phyloP scores from a whole-genome alignment of 306 rosid genomes.

The Castanopsis chinensis region DNA sequence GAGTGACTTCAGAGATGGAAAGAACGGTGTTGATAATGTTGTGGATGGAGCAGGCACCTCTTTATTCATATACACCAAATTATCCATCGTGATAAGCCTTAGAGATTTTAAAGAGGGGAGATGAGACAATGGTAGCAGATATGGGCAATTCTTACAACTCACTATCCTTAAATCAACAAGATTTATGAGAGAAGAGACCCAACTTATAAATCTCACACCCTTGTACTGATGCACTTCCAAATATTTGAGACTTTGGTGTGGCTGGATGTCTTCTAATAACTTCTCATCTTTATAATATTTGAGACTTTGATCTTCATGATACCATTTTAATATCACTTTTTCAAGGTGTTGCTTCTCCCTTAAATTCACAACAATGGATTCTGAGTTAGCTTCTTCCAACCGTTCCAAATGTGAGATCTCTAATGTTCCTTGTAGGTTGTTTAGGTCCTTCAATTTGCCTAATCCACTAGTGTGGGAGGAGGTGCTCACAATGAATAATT shows the following conservation, averaged over 20 bases:
- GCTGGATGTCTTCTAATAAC: not conserved
- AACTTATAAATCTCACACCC: not conserved
- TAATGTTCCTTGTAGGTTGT: no score
- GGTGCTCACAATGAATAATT: no score
- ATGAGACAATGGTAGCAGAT: not conserved
- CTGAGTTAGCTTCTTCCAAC: no score
- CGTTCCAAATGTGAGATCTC: no score
- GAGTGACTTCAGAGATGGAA: not conserved
- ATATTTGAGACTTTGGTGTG: not conserved
- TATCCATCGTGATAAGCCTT: accelerated
- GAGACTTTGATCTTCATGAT: accelerated
- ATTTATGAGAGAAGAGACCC: not conserved
- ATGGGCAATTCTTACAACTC: not conserved
- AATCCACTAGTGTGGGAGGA: no score
- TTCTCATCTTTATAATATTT: not conserved
- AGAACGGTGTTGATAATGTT: not conserved
- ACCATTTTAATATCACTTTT: not conserved
- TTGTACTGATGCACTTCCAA: not conserved
- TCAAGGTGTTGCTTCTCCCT: not conserved
- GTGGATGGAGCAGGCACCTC: not conserved
- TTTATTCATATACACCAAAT: not conserved
- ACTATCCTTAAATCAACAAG: not conserved
- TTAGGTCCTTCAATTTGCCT: no score
- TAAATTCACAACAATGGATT: no score
- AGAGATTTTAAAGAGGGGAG: not conserved